These are phyloP conservation scores for Bruguiera gymnorhiza DNA, from an alignment of 345 rosid genomes.

Conservation along the genomic window DNA sequence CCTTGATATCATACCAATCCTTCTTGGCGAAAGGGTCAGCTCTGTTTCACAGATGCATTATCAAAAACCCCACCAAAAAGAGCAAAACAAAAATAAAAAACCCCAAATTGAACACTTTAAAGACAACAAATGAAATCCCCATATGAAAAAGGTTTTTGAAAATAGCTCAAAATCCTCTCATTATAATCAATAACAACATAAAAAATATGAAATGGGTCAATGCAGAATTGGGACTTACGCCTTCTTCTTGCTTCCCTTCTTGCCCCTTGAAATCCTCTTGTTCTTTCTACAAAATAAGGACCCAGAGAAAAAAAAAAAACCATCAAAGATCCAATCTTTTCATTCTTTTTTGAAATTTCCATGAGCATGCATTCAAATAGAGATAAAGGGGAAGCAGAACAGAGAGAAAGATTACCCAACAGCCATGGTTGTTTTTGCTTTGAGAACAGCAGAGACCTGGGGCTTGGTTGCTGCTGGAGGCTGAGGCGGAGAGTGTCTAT, in stretches of 20 bases:
- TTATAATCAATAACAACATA: neutral
- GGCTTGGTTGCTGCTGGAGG: no score
- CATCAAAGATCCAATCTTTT: neutral
- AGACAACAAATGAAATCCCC: no score
- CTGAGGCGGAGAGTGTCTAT: neutral
- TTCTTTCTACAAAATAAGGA: conserved; percentile 32
- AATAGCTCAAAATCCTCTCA: neutral
- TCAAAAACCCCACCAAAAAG: neutral
- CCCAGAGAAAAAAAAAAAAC: neutral
- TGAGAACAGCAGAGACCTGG: no score
- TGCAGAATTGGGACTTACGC: conserved; percentile 30
- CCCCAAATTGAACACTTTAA: no score
- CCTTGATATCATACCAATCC: conserved; percentile 59
- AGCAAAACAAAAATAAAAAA: neutral
- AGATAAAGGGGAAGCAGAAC: no score
- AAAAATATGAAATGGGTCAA: neutral
- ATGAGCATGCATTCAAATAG: no score
- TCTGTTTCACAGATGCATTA: conserved; percentile 17
- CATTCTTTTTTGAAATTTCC: no score
- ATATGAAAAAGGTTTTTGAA: no score
- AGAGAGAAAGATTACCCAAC: no score
- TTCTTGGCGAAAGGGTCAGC: conserved; percentile 52
- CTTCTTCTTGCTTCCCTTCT: conserved; percentile 59
- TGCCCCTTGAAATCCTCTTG: conserved; percentile 57
- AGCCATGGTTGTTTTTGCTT: no score